Percentiles rank a stretch among this genome's conserved stretches.
Evolutionary conservation across 805 yeast genomes (phyloP).

Genomic region (Candida boidinii): DNA sequence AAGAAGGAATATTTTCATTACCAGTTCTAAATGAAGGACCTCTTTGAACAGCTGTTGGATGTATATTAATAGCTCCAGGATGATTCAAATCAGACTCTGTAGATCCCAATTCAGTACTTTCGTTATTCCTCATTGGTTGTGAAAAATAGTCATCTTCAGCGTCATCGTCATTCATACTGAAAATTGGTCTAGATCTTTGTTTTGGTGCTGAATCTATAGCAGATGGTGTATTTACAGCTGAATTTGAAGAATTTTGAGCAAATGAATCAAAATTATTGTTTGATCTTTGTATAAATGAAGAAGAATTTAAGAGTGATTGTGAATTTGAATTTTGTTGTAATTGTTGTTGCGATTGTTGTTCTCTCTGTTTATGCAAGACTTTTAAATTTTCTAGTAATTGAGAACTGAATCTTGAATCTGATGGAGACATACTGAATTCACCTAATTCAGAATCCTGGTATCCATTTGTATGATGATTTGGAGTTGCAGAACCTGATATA

Average conservation of each 20-base stretch:
- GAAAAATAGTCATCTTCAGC: slow-evolving; percentile 29
- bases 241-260: background rate
- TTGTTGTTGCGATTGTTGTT: slow-evolving; percentile 11
- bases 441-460: slow-evolving; percentile 6
- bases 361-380: slow-evolving; percentile 40
- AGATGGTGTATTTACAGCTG: background rate
- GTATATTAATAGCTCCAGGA: too few relatives aligned
- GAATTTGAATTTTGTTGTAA: too few relatives aligned
- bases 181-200: slow-evolving; percentile 19
- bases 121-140: slow-evolving; percentile 5
- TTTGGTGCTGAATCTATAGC: slow-evolving; percentile 2
- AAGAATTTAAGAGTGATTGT: too few relatives aligned
- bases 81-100: background rate
- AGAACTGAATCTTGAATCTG: slow-evolving; percentile 14
- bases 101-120: background rate
- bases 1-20: slow-evolving; percentile 6
- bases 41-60: slow-evolving; percentile 6
- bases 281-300: too few relatives aligned
- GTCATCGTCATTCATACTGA: slow-evolving; percentile 18
- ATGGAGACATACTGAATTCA: slow-evolving; percentile 18
- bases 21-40: slow-evolving; percentile 17
- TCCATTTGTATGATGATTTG: slow-evolving; percentile 6
- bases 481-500: slow-evolving; percentile 26
- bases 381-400: slow-evolving; percentile 44
- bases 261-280: background rate